Evolutionary conservation across 331 rosid species (phyloP), one percentile per base, ranked within the genome.

Genomic region (Ulmus americana): DNA sequence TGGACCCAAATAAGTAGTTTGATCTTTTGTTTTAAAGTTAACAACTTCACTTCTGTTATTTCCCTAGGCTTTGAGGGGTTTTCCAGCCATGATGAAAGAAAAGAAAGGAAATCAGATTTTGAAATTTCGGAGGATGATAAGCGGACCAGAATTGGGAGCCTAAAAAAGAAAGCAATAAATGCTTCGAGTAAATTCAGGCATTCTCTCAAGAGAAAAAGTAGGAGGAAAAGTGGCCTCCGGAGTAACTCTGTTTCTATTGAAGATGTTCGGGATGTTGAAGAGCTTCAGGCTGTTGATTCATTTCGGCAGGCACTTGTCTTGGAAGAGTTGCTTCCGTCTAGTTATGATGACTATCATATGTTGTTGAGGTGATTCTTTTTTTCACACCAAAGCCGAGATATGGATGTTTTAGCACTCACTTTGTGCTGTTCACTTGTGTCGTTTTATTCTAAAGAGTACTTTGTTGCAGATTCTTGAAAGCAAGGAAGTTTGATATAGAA

Each of bases 401-500:
- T 72, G 45, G 55, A 16, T 5, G 47, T 57, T 41, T 63, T 75
- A 51, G 35, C 45, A 20, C 64, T 74, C 44, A 18, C 57, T 46
- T 68, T 64, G n/a, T 63, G 7, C 16, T 55, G 11, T 59, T 10
- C 58, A 6, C 61, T 55, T 45, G 10, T 64, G 6, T 47, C 60
- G 38, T 18, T 35, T 55, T 18, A 39, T 40, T 50, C 57, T 45
- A 28, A 28, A 46, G 54, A 44, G 56, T 39, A 63, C 51, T 68
- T 65, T 70, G 52, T 70, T 79, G 70, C 77, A 91, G 97, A 80
- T 88, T 91, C 81, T 78, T 88, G 81, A 85, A 70, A 69, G 97
- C 97, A 14, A 88, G 97, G 81, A 88, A 84, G 80, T 91, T 91
- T 73, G 96, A 88, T 72, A 75, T 80, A 39, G 97, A 91, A 66